phyloP scores from a whole-genome alignment of 1,284 basidiomycete species.

The Malassezia dermatis region DNA sequence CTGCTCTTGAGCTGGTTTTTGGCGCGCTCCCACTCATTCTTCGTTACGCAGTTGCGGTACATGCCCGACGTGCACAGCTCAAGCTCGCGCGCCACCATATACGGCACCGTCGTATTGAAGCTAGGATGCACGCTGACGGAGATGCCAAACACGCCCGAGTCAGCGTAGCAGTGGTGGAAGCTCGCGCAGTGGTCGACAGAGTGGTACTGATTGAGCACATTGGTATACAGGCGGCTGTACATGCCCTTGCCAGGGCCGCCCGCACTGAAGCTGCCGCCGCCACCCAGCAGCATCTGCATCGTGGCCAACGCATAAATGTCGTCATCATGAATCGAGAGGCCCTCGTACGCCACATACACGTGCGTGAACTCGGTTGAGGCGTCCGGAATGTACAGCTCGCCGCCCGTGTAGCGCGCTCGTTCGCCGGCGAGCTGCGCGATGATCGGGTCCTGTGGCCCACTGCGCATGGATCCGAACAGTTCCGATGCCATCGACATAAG shows the following conservation, averaged over 20 bases:
- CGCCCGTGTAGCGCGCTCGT: constrained; percentile 71
- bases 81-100: constrained; percentile 73
- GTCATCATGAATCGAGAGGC: constrained; percentile 78
- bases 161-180: constrained; percentile 95
- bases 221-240: constrained; percentile 95
- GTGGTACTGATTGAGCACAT: constrained; percentile 87
- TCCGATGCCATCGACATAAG: constrained; percentile 74
- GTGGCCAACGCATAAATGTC: constrained; percentile 91
- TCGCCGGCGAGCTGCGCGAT: constrained; percentile 48
- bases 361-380: constrained; percentile 73
- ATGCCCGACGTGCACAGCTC: constrained; percentile 48
- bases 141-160: constrained; percentile 86
- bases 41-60: constrained; percentile 52
- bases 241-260: constrained; percentile 97
- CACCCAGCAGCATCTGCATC: constrained; percentile 87
- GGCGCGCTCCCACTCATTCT: constrained; percentile 67
- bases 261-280: constrained; percentile 88
- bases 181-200: constrained; percentile 93
- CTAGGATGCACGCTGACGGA: constrained; percentile 74
- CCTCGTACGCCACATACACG: constrained; percentile 84
- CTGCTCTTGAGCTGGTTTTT: constrained; percentile 93
- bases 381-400: constrained; percentile 58
- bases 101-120: constrained; percentile 60
- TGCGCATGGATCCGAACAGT: constrained; percentile 61
- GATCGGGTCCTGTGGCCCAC: constrained; percentile 18